phyloP scores from a whole-genome alignment of 2,329 filamentous ascomycete species.

The Fusarium dlaminii region DNA sequence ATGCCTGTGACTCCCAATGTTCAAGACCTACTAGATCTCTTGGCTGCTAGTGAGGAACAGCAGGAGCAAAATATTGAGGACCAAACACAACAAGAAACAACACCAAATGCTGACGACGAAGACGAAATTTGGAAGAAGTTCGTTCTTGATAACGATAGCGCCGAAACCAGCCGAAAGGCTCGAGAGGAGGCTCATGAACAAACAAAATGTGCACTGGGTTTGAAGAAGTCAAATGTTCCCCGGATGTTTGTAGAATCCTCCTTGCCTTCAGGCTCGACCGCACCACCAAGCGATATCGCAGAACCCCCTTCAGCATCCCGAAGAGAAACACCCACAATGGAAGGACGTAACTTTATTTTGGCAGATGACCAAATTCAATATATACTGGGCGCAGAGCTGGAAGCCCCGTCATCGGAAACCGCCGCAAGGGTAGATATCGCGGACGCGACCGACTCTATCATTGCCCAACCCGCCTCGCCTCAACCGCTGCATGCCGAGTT shows the following conservation, averaged over 20 bases:
- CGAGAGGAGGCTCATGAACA: conserved; percentile 33
- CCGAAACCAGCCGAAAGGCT: conserved; percentile 34
- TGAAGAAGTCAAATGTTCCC: not conserved
- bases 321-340: conserved; percentile 1
- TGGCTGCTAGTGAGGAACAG: conserved; percentile 19
- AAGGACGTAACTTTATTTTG: not conserved
- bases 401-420: conserved; percentile 3
- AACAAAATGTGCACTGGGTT: conserved; percentile 22
- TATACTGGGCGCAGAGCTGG: not conserved
- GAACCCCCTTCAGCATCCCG: conserved; percentile 29
- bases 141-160: conserved; percentile 37
- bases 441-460: conserved; percentile 15
- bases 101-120: conserved; percentile 35
- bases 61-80: not conserved
- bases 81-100: not conserved
- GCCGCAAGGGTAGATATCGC: not conserved
- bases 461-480: conserved; percentile 28
- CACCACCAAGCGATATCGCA: conserved; percentile 25
- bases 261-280: conserved; percentile 1
- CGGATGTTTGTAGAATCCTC: conserved; percentile 20
- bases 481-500: conserved; percentile 31
- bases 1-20: conserved; percentile 7
- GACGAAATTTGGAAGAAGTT: conserved; percentile 46
- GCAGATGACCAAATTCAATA: not conserved
- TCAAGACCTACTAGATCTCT: conserved; percentile 37